phyloP scores from a whole-genome alignment of 345 rosid genomes.

The Limnanthes douglasii region DNA sequence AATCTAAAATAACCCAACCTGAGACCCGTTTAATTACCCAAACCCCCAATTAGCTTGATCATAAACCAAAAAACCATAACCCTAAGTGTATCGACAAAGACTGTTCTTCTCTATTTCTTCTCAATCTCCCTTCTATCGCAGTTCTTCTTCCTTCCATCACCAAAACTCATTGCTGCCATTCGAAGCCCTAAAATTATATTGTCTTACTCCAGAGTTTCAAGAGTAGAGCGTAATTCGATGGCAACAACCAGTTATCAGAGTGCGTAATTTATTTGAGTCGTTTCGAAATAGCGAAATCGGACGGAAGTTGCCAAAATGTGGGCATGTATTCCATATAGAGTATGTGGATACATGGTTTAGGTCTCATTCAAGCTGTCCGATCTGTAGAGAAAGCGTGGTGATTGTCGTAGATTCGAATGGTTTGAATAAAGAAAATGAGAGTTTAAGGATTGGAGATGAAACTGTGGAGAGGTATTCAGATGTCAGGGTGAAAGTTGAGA shows the following conservation, averaged over 20 bases:
- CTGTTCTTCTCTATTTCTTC: too few species aligned
- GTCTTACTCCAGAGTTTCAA: too few species aligned
- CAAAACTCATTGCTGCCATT: too few species aligned
- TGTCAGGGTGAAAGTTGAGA: slow-evolving; percentile 8
- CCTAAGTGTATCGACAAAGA: too few species aligned
- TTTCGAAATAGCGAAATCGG: slow-evolving; percentile 53
- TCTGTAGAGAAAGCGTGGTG: slow-evolving; percentile 37
- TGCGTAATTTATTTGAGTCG: slow-evolving; percentile 59
- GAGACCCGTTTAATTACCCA: too few species aligned
- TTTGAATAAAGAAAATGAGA: slow-evolving; percentile 7
- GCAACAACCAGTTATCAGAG: slow-evolving; percentile 16
- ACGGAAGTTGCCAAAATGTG: slow-evolving; percentile 39
- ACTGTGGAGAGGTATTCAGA: slow-evolving; percentile 7
- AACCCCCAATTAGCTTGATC: too few species aligned
- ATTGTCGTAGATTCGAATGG: slow-evolving; percentile 2
- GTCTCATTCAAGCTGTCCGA: slow-evolving; percentile 59
- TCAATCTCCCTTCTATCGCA: too few species aligned
- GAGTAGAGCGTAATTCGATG: too few species aligned
- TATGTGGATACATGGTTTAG: slow-evolving; percentile 79
- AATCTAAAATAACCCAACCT: too few species aligned
- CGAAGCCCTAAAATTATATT: too few species aligned
- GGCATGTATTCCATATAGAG: slow-evolving; percentile 63
- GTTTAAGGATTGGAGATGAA: slow-evolving; percentile 5
- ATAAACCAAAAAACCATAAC: too few species aligned
- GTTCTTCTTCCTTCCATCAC: too few species aligned